Evolutionary conservation across 2,329 filamentous ascomycete species (phyloP), one percentile per base, ranked within the genome.

Genomic region (Hypoxylon sp.): DNA sequence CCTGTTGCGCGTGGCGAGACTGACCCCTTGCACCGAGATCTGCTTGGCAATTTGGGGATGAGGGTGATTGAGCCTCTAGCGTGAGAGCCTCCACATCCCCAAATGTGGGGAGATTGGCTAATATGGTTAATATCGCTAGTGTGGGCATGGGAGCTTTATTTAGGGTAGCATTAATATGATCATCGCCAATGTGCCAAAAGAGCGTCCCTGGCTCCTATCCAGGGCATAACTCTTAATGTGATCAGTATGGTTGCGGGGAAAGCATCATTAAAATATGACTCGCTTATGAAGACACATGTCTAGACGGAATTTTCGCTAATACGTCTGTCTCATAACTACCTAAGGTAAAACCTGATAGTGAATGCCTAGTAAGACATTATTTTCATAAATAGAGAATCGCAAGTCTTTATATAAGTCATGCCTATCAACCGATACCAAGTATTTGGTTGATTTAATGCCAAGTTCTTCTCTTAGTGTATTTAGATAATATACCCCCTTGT

Each of bases 111-210:
- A 67, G 57, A 64, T 63, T 67, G 70, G 72, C 53, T 72, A 74
- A 74, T 74, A 73, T 68, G 72, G 72, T 10, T 74, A 74, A 74
- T 73, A 39, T 71, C 37, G 51, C 19, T 15, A 39, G 50, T 13
- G 42, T 17, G 15, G 19, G 42, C 17, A 32, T 31, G 19, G 24
- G 10, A 53, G 35, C 27, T 62, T 37, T 48, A 52, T 11, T 29
- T 39, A 21, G 37, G 35, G 62, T 67, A 56, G 53, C 44, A 68
- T 68, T 54, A 54, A 63, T 62, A 64, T 67, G 35, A 53, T 47
- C 11, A 46, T 15, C 19, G 2, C 35, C 21, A 67, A 52, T 60
- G 58, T 56, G 24, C 31, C 29, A 56, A 61, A 52, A 44, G 17
- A 27, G 5, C 2, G 17, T 15, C 31, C 47, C 50, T 44, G 39